Conservation (phyloP, 164 flowering plant species). For the Aristolochia fimbriata region DNA sequence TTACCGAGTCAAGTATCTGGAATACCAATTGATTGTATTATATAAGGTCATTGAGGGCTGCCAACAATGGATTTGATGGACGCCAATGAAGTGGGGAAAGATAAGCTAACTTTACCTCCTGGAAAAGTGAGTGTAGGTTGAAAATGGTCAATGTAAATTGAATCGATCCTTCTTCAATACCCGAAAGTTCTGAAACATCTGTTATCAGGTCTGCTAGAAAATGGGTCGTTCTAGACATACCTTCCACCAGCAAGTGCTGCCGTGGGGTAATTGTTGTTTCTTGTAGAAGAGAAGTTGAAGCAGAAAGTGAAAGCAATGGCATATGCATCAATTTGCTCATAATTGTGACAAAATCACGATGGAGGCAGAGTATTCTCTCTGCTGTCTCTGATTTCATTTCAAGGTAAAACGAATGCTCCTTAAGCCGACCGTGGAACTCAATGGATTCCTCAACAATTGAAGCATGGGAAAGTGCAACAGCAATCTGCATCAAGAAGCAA, state of each 20-base stretch:
- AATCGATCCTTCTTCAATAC: constrained; percentile 77
- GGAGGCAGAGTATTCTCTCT: constrained; percentile 64
- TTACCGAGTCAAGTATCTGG: constrained; percentile 46
- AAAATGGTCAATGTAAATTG: constrained; percentile 35
- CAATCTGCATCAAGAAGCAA: constrained; percentile 35
- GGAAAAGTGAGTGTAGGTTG: constrained; percentile 46
- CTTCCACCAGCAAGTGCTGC: constrained; percentile 64
- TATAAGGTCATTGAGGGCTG: neutral
- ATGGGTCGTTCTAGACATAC: constrained; percentile 63
- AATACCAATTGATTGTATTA: neutral
- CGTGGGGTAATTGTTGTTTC: constrained; percentile 62
- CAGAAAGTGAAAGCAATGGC: constrained; percentile 64
- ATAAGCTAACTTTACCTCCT: constrained; percentile 42
- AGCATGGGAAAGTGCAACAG: constrained; percentile 85
- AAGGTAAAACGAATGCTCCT: constrained; percentile 67
- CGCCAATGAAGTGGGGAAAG: neutral
- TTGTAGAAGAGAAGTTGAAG: constrained; percentile 59
- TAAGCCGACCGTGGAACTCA: constrained; percentile 60
- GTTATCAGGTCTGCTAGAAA: constrained; percentile 61
- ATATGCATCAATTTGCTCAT: constrained; percentile 86
- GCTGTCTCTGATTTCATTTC: constrained; percentile 66
- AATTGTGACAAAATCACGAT: constrained; percentile 71
- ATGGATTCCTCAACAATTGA: constrained; percentile 77
- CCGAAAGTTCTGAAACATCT: constrained; percentile 75
- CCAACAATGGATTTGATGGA: no score